Percentiles rank a stretch among this genome's conserved stretches.
phyloP scores from a whole-genome alignment of 768 basidiomycete species.

The Daedalea quercina region DNA sequence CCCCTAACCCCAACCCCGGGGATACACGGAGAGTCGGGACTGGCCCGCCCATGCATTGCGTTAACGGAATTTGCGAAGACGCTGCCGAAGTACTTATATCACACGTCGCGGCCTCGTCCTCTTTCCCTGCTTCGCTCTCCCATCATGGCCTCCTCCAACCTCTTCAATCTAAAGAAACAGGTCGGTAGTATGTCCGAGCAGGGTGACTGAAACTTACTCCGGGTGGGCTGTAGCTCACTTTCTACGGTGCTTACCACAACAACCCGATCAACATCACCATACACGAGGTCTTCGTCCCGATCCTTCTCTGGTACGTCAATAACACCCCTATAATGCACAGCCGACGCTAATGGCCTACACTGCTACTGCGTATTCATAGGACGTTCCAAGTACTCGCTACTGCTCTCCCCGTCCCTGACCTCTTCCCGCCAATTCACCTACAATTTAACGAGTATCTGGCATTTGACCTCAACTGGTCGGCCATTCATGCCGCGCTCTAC shows the following conservation, averaged over 20 bases:
- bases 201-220: too few relatives aligned
- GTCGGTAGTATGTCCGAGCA: slow-evolving; percentile 25
- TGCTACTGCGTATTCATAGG: slow-evolving; percentile 32
- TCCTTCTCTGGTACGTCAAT: slow-evolving; percentile 64
- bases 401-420: slow-evolving; percentile 40
- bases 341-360: neutral
- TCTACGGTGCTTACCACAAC: slow-evolving; percentile 91
- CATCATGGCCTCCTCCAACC: slow-evolving; percentile 25
- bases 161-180: slow-evolving; percentile 70
- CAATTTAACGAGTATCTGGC: slow-evolving; percentile 53
- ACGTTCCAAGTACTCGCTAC: slow-evolving; percentile 49
- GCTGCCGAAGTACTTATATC: too few relatives aligned
- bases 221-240: slow-evolving; percentile 53
- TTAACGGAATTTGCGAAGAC: too few relatives aligned
- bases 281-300: slow-evolving; percentile 80
- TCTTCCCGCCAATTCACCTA: slow-evolving; percentile 48
- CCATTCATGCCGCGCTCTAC: slow-evolving; percentile 53
- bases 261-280: slow-evolving; percentile 79
- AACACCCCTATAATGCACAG: too few relatives aligned
- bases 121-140: neutral
- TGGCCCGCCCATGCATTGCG: neutral
- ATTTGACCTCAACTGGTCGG: slow-evolving; percentile 64
- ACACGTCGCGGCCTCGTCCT: too few relatives aligned
- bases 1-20: slow-evolving; percentile 1
- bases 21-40: neutral